Evolutionary conservation across 495 filamentous ascomycete genomes (phyloP).

Genomic region (Daldinia loculata): DNA sequence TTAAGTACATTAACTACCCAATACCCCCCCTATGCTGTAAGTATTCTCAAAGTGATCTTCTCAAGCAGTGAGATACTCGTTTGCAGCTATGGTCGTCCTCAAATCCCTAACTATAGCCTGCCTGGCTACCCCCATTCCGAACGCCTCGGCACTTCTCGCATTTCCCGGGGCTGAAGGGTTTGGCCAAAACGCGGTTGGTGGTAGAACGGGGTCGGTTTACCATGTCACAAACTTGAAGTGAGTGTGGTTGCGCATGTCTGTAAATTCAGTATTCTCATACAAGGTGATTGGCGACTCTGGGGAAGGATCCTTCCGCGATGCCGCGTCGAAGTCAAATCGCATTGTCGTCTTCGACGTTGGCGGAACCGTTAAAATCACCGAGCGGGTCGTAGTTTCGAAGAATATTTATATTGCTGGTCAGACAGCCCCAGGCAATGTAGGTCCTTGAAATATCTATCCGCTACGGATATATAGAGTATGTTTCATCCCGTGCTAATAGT

Average conservation of each 20-base stretch:
- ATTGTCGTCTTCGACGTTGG: slow-evolving; percentile 53
- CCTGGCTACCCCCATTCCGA: slow-evolving; percentile 1
- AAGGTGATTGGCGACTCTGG: slow-evolving; percentile 22
- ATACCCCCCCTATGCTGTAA: not conserved
- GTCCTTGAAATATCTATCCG: not conserved
- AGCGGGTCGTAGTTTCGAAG: not conserved
- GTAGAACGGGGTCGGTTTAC: slow-evolving; percentile 49
- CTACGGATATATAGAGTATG: not conserved
- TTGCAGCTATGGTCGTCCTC: not conserved
- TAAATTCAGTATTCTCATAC: not conserved
- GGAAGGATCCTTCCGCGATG: slow-evolving; percentile 53
- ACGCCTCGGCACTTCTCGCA: slow-evolving; percentile 40
- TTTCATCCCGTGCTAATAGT: not conserved
- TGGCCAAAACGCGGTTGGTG: slow-evolving; percentile 51
- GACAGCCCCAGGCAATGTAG: not conserved
- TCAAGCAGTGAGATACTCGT: not conserved
- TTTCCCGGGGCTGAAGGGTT: slow-evolving; percentile 56
- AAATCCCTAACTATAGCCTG: not conserved
- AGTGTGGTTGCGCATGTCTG: not conserved
- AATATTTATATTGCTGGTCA: not conserved
- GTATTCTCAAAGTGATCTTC: not conserved
- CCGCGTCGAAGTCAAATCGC: slow-evolving; percentile 49
- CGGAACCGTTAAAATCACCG: slow-evolving; percentile 48
- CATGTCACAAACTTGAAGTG: slow-evolving; percentile 51
- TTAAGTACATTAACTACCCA: not conserved